Conservation (phyloP, 208 protist species). For the Porcisia hertigi region DNA sequence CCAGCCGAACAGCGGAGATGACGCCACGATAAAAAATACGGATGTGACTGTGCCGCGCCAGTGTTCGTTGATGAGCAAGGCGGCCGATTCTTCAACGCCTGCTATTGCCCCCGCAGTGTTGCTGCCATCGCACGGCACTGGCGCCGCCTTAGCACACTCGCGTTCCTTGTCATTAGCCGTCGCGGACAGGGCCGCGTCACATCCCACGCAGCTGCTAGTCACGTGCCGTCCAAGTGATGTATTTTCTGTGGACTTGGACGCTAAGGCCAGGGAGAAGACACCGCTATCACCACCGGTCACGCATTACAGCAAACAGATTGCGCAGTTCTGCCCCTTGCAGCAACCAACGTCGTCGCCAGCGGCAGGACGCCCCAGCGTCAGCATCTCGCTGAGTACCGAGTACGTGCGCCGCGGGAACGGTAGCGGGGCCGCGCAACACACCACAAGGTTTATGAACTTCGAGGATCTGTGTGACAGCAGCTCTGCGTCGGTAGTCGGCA, state of each 20-base stretch:
- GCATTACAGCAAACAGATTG: not conserved
- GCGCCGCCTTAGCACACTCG: no score
- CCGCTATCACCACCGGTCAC: not conserved
- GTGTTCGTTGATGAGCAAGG: not conserved
- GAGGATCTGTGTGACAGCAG: slow-evolving; percentile 23
- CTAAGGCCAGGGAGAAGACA: not conserved
- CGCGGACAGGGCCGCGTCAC: not conserved
- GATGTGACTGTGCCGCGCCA: not conserved
- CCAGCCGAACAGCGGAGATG: not conserved
- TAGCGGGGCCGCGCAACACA: slow-evolving; percentile 8
- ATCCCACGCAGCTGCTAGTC: not conserved
- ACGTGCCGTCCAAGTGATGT: not conserved
- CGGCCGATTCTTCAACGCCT: not conserved
- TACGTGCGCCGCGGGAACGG: slow-evolving; percentile 38
- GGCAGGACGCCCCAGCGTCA: not conserved
- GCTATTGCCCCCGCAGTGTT: not conserved
- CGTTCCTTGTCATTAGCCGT: not conserved
- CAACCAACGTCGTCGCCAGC: not conserved
- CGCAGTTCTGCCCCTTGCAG: not conserved
- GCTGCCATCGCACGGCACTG: not conserved
- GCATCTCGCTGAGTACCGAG: slow-evolving; percentile 20
- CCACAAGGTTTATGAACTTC: slow-evolving; percentile 39
- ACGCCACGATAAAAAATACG: not conserved
- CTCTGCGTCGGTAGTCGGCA: slow-evolving; percentile 8
- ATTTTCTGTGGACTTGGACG: not conserved